A percentile compares a stretch with the other conserved stretches of the same genome.
These are phyloP conservation scores for Hirsutella minnesotensis DNA, from an alignment of 2,329 filamentous ascomycete genomes.

Conservation along the genomic window DNA sequence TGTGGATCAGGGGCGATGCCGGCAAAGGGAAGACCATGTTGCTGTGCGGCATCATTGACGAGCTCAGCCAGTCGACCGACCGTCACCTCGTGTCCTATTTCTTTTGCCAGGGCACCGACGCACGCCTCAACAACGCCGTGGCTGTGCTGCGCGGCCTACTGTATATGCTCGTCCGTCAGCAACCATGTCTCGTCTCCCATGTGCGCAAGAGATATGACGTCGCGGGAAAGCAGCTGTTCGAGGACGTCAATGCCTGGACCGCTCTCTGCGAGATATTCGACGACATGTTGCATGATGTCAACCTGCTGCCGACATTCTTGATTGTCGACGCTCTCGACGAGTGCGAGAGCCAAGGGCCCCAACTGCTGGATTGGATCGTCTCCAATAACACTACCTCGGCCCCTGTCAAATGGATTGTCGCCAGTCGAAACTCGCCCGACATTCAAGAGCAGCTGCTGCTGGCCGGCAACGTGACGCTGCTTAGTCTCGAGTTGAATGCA, in stretches of 20 bases:
- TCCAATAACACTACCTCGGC: constrained; percentile 8
- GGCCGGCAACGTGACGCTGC: no score
- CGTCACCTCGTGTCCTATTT: constrained; percentile 23
- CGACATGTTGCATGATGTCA: constrained; percentile 24
- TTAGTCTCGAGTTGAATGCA: no score
- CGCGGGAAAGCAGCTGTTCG: constrained; percentile 23
- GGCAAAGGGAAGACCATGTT: no score
- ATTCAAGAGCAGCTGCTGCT: constrained; percentile 22
- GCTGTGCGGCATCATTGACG: no score
- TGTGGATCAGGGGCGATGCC: no score
- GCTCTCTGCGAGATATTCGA: constrained; percentile 24
- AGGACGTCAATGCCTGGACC: constrained; percentile 23
- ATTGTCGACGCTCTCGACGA: constrained; percentile 37
- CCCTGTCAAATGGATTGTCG: constrained; percentile 27
- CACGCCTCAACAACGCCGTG: constrained; percentile 22
- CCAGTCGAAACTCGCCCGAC: constrained; percentile 27
- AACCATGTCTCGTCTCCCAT: constrained; percentile 20
- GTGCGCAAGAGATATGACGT: constrained; percentile 20
- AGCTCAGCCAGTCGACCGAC: no score
- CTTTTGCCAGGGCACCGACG: constrained; percentile 30
- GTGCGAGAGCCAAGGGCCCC: constrained; percentile 14
- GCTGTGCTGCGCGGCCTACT: constrained; percentile 31
- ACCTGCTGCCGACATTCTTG: constrained; percentile 16
- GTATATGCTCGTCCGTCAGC: constrained; percentile 22
- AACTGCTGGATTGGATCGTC: constrained; percentile 24